phyloP scores from a whole-genome alignment of 1,139 yeast genomes.

The Candida pseudocylindracea region DNA sequence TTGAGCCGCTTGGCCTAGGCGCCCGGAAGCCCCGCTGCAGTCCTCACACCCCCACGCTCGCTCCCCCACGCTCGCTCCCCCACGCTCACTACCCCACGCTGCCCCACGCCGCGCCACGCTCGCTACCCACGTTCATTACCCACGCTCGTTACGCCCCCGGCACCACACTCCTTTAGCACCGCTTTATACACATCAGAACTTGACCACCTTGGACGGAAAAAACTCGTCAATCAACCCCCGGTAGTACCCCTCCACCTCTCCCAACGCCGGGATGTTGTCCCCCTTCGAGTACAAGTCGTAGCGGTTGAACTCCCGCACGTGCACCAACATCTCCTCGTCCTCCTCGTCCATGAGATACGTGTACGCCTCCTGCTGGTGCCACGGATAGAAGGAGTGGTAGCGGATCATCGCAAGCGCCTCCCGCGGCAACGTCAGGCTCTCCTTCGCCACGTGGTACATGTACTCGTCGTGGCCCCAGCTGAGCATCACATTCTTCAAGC shows the following conservation, averaged over 20 bases:
- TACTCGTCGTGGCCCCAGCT: slow-evolving; percentile 72
- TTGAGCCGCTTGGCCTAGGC: slow-evolving; percentile 6
- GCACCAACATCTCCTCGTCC: slow-evolving; percentile 37
- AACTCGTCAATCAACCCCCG: slow-evolving; percentile 42
- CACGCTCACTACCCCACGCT: too few relatives aligned
- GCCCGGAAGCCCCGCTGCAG: neutral
- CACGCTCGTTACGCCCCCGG: neutral
- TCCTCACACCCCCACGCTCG: neutral
- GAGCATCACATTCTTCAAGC: slow-evolving; percentile 46
- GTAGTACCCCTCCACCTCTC: slow-evolving; percentile 32
- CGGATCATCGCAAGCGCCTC: slow-evolving; percentile 58
- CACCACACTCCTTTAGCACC: neutral
- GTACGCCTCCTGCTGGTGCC: slow-evolving; percentile 56
- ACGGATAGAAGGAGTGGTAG: slow-evolving; percentile 56
- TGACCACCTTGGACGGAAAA: slow-evolving; percentile 33
- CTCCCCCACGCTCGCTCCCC: too few relatives aligned
- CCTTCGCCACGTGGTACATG: slow-evolving; percentile 51
- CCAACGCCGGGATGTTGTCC: slow-evolving; percentile 23
- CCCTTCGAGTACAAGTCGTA: slow-evolving; percentile 49
- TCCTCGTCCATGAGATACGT: slow-evolving; percentile 41
- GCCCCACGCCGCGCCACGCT: neutral
- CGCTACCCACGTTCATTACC: neutral
- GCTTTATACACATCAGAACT: slow-evolving; percentile 14
- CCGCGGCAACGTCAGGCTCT: slow-evolving; percentile 36
- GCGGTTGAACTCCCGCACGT: slow-evolving; percentile 43